Evolutionary conservation across 208 protist species (phyloP).

Genomic region (Borovskyia barvae): DNA sequence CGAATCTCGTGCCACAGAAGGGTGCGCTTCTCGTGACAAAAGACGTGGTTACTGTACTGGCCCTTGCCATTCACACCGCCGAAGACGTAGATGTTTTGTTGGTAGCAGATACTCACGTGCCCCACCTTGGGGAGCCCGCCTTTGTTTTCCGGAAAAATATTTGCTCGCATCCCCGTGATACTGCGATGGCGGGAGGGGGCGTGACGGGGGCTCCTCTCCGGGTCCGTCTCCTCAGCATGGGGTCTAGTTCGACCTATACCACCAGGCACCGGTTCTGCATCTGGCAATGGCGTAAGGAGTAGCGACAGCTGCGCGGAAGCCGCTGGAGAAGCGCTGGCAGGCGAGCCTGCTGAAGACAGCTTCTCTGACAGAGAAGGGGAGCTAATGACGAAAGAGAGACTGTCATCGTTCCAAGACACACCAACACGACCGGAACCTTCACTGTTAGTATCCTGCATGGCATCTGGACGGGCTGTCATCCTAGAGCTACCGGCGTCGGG

Average conservation of each 20-base stretch:
- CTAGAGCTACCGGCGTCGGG: no score
- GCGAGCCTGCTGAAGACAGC: no score
- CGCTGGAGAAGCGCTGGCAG: no score
- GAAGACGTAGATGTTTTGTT: conserved; percentile 75
- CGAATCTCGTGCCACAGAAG: conserved; percentile 79
- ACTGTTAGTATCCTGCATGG: no score
- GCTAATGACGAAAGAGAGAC: no score
- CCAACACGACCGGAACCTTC: no score
- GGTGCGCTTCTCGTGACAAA: conserved; percentile 74
- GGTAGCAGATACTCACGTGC: conserved; percentile 76
- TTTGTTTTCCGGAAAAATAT: conserved; percentile 63
- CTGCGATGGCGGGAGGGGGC: conserved; percentile 7
- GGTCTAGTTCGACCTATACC: no score
- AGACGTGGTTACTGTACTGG: conserved; percentile 63
- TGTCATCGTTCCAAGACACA: no score
- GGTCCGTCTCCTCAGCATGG: not conserved
- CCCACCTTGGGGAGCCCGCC: conserved; percentile 69
- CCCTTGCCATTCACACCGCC: conserved; percentile 70
- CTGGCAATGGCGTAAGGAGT: no score
- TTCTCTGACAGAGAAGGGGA: no score
- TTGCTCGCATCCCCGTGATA: conserved; percentile 52
- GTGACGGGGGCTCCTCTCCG: not conserved
- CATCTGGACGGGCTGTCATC: no score
- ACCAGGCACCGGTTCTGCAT: no score
- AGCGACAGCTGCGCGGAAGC: not conserved